Conservation (phyloP, 1,284 basidiomycete species). For the Fomitopsis schrenkii region DNA sequence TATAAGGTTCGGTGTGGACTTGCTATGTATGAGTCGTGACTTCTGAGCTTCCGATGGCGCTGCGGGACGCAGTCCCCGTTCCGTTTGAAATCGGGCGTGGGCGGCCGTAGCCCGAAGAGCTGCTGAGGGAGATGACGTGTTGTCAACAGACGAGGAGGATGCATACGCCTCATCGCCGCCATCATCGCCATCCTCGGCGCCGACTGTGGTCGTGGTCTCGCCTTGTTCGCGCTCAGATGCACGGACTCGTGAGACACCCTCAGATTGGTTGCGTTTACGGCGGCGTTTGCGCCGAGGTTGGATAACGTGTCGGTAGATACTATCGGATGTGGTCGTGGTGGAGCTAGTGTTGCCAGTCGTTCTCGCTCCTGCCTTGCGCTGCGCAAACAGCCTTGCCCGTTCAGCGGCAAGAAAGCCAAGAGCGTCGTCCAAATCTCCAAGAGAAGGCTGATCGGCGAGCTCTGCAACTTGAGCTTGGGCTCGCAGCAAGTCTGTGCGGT, state of each 20-base stretch:
- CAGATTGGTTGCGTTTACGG: slow-evolving; percentile 37
- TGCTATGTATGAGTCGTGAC: slow-evolving; percentile 35
- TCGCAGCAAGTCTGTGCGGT: slow-evolving; percentile 11
- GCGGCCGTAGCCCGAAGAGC: slow-evolving; percentile 37
- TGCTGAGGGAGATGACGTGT: slow-evolving; percentile 31
- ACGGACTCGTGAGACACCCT: slow-evolving; percentile 15
- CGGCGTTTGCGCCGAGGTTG: slow-evolving; percentile 47
- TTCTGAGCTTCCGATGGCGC: slow-evolving; percentile 9
- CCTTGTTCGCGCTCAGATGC: slow-evolving; percentile 16
- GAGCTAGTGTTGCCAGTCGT: slow-evolving; percentile 21
- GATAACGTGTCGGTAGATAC: slow-evolving; percentile 28
- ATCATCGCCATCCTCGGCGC: slow-evolving; percentile 22
- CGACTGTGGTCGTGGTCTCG: slow-evolving; percentile 15
- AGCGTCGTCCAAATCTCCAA: slow-evolving; percentile 61
- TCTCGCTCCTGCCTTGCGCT: slow-evolving; percentile 32
- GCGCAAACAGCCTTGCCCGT: slow-evolving; percentile 46
- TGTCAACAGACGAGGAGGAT: slow-evolving; percentile 33
- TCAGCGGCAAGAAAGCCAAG: slow-evolving; percentile 66
- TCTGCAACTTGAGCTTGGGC: slow-evolving; percentile 20
- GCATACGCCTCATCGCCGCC: slow-evolving; percentile 25
- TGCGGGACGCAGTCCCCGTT: slow-evolving; percentile 18
- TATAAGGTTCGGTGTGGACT: slow-evolving; percentile 38
- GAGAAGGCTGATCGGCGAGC: slow-evolving; percentile 40
- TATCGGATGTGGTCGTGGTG: slow-evolving; percentile 33
- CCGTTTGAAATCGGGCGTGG: slow-evolving; percentile 23